phyloP scores from a whole-genome alignment of 192 early-diverging fungal species.

The Lunasporangiospora selenospora region DNA sequence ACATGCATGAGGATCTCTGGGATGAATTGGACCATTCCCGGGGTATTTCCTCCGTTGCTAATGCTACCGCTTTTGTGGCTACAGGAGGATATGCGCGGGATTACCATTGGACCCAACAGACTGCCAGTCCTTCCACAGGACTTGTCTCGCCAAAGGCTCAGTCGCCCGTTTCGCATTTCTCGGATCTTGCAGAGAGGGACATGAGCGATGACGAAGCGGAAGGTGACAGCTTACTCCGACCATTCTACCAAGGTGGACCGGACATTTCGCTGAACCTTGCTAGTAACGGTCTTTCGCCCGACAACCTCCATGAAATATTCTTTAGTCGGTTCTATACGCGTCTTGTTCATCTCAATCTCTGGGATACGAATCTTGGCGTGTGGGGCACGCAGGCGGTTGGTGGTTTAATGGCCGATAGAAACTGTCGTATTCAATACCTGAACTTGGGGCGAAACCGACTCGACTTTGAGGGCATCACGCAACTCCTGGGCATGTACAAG shows the following conservation, averaged over 20 bases:
- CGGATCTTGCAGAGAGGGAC: not conserved
- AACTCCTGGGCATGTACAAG: conserved; percentile 35
- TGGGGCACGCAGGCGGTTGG: conserved; percentile 48
- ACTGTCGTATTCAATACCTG: conserved; percentile 33
- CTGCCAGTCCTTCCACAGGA: no score
- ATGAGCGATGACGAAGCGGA: not conserved
- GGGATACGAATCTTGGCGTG: conserved; percentile 41
- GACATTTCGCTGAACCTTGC: conserved; percentile 41
- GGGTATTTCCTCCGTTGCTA: no score
- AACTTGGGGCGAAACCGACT: conserved; percentile 41
- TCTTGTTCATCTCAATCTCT: conserved; percentile 31
- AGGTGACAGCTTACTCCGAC: conserved; percentile 3
- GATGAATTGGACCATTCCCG: no score
- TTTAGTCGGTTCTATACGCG: conserved; percentile 34
- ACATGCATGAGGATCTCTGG: conserved; percentile 8
- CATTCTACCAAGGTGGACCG: conserved; percentile 7
- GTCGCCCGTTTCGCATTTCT: not conserved
- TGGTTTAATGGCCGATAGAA: conserved; percentile 37
- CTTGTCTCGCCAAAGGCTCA: not conserved
- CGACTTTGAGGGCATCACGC: conserved; percentile 33
- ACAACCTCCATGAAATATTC: conserved; percentile 36
- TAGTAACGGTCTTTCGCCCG: conserved; percentile 28
- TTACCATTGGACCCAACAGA: no score
- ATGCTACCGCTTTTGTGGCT: no score
- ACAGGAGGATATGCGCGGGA: no score